phyloP scores from a whole-genome alignment of 179 eudicot species.

The Amaranthus tricolor region DNA sequence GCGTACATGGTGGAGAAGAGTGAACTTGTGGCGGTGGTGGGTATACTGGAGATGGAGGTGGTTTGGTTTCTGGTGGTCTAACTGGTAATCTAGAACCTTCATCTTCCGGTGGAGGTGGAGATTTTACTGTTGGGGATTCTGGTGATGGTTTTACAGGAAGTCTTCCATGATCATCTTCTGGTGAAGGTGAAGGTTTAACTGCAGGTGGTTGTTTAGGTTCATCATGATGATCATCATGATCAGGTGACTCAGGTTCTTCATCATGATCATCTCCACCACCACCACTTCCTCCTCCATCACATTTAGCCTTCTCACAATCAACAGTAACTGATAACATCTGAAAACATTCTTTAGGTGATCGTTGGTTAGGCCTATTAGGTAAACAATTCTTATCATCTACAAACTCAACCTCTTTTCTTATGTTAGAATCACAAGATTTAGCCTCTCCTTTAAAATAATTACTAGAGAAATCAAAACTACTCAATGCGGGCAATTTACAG shows the following conservation, averaged over 20 bases:
- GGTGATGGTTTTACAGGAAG: constrained; percentile 22
- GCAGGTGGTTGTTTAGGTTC: constrained; percentile 12
- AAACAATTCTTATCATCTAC: constrained; percentile 53
- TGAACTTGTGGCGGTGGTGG: background rate
- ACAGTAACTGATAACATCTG: constrained; percentile 24
- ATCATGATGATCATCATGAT: background rate
- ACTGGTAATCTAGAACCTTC: constrained; percentile 19
- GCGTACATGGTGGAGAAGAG: constrained; percentile 11
- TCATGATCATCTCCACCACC: background rate
- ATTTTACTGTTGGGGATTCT: background rate
- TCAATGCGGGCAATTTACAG: constrained; percentile 47
- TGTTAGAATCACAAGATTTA: constrained; percentile 24
- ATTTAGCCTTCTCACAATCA: constrained; percentile 36
- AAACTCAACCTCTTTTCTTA: constrained; percentile 23
- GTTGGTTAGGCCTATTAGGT: constrained; percentile 40
- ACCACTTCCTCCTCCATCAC: constrained; percentile 3
- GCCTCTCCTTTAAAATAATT: constrained; percentile 53
- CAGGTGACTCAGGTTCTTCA: constrained; percentile 12
- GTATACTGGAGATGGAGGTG: background rate
- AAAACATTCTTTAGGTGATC: constrained; percentile 33
- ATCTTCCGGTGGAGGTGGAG: constrained; percentile 15
- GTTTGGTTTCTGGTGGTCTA: constrained; percentile 20
- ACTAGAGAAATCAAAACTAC: constrained; percentile 29
- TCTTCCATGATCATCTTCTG: constrained; percentile 17
- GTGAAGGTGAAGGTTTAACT: constrained; percentile 14